phyloP scores from a whole-genome alignment of 495 filamentous ascomycete species.

The Pyrenopolyporus hunteri region DNA sequence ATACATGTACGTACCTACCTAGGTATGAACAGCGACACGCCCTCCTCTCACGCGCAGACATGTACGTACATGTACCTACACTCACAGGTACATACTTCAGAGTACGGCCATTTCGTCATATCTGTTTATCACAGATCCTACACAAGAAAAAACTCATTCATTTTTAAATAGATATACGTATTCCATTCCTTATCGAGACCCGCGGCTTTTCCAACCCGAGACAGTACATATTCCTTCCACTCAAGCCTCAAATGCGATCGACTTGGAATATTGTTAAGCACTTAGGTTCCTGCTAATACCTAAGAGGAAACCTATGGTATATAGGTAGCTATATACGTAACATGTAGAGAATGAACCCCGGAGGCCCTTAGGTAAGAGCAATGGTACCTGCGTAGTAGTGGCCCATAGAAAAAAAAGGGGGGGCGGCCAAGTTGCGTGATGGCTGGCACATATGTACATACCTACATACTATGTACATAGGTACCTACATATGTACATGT shows the following conservation, averaged over 20 bases:
- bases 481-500: neutral
- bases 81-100: neutral
- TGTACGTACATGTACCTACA: conserved; percentile 6
- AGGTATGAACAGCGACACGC: neutral
- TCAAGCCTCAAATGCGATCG: neutral
- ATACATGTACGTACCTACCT: neutral
- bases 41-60: conserved; percentile 10
- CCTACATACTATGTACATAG: too few species aligned
- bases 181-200: conserved; percentile 16
- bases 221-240: conserved; percentile 19
- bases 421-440: conserved; percentile 15
- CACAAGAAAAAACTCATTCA: conserved; percentile 1
- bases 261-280: too few species aligned
- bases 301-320: too few species aligned
- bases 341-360: too few species aligned
- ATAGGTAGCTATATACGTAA: too few species aligned
- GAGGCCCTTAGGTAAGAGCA: conserved; percentile 29
- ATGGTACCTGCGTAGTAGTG: conserved; percentile 30
- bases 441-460: conserved; percentile 1
- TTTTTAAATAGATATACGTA: conserved; percentile 3
- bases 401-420: conserved; percentile 18
- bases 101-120: conserved; percentile 29
- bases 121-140: conserved; percentile 1
- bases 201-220: conserved; percentile 16
- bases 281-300: too few species aligned